Percentiles rank a stretch among this genome's conserved stretches.
Evolutionary conservation across 768 basidiomycete genomes (phyloP).

Genomic region (Hericium rajendrae): DNA sequence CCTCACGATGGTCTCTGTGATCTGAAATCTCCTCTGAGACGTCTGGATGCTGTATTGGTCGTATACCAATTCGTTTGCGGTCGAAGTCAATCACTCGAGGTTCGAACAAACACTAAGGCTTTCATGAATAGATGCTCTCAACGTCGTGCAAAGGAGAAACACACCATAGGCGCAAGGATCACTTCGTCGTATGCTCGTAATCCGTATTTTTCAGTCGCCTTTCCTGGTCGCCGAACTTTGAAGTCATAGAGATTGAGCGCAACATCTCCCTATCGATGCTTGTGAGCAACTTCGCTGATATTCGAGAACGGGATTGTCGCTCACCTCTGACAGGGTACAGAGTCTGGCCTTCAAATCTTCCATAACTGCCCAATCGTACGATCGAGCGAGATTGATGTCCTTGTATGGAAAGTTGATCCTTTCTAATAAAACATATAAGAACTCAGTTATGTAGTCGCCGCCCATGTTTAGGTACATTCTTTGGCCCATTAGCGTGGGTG

Average conservation of each 20-base stretch:
- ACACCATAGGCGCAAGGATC: constrained; percentile 88
- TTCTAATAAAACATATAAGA: constrained; percentile 68
- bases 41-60: constrained; percentile 40
- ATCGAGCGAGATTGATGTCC: constrained; percentile 64
- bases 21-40: constrained; percentile 67
- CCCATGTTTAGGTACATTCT: constrained; percentile 82
- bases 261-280: constrained; percentile 59
- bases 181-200: constrained; percentile 92
- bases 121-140: neutral
- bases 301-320: constrained; percentile 13
- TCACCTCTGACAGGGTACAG: constrained; percentile 83
- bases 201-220: constrained; percentile 77
- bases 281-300: neutral
- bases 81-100: constrained; percentile 90
- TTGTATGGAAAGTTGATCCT: constrained; percentile 84
- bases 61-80: constrained; percentile 48
- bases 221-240: constrained; percentile 66
- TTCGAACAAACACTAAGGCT: constrained; percentile 75
- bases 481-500: neutral
- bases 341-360: constrained; percentile 82
- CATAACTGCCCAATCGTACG: constrained; percentile 86
- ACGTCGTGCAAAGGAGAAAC: constrained; percentile 12
- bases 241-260: constrained; percentile 89
- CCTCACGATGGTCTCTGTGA: constrained; percentile 17
- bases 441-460: constrained; percentile 91